phyloP scores from a whole-genome alignment of 169 alveolate genomes.

The Cyclospora cayetanensis region DNA sequence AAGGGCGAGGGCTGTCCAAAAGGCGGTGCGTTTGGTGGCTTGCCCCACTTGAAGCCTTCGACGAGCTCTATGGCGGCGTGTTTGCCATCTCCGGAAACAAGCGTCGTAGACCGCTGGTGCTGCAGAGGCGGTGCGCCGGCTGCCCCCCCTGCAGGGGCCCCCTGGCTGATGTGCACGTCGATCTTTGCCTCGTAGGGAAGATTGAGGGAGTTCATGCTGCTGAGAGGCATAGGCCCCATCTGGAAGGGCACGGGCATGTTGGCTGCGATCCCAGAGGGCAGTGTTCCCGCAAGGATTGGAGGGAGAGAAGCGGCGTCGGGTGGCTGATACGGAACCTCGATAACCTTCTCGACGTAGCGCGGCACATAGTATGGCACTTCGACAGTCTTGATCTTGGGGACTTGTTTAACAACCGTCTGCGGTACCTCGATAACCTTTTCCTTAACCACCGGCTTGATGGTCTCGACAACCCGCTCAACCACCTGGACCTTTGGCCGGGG shows the following conservation, averaged over 20 bases:
- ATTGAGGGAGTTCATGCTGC: constrained; percentile 24
- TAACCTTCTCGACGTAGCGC: constrained; percentile 85
- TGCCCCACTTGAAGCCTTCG: constrained; percentile 79
- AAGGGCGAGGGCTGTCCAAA: background rate
- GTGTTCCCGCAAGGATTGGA: constrained; percentile 69
- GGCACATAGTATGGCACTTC: constrained; percentile 89
- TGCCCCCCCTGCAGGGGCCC: constrained; percentile 41
- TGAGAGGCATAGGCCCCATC: constrained; percentile 55
- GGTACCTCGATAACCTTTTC: constrained; percentile 86
- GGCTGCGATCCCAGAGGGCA: constrained; percentile 76
- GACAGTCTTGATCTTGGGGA: constrained; percentile 85
- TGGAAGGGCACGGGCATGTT: constrained; percentile 65
- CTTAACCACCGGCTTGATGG: constrained; percentile 84
- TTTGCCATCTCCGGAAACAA: constrained; percentile 53
- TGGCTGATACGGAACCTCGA: constrained; percentile 86
- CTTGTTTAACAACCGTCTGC: constrained; percentile 84
- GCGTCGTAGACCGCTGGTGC: background rate
- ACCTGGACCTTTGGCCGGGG: constrained; percentile 84
- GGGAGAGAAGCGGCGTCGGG: constrained; percentile 78
- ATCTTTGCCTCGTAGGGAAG: constrained; percentile 71
- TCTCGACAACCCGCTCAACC: constrained; percentile 85
- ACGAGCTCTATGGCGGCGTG: constrained; percentile 76
- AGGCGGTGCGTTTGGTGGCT: constrained; percentile 74
- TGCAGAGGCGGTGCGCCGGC: constrained; percentile 1
- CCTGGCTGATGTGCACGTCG: constrained; percentile 62